These are phyloP conservation scores for Torulaspora quercuum DNA, from an alignment of 805 yeast genomes.

Conservation along the genomic window DNA sequence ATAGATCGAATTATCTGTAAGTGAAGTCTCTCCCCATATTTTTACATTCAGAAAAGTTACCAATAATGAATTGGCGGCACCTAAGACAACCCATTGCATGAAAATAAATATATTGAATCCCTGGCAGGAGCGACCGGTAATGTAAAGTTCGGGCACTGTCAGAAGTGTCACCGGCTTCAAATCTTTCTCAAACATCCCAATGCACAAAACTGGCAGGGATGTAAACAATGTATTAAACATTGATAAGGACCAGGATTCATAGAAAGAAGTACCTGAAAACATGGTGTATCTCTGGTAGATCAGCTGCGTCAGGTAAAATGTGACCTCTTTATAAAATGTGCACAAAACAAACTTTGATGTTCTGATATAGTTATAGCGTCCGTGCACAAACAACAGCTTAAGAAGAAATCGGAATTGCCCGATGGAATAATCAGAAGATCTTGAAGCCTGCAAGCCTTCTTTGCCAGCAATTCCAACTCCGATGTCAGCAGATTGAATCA, in stretches of 20 bases:
- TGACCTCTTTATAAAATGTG: constrained; percentile 90
- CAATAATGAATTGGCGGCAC: constrained; percentile 67
- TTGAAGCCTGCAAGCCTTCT: constrained; percentile 95
- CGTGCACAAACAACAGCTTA: constrained; percentile 86
- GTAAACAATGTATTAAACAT: constrained; percentile 97
- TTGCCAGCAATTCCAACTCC: constrained; percentile 97
- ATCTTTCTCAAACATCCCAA: constrained; percentile 96
- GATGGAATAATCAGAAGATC: constrained; percentile 90
- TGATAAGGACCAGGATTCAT: constrained; percentile 93
- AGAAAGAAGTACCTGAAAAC: constrained; percentile 89
- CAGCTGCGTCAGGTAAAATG: constrained; percentile 86
- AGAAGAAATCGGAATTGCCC: constrained; percentile 87
- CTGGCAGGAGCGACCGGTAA: constrained; percentile 68
- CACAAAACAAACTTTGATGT: constrained; percentile 88
- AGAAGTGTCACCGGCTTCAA: constrained; percentile 80
- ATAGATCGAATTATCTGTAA: constrained; percentile 70
- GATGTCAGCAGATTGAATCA: constrained; percentile 98
- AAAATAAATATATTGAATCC: constrained; percentile 72
- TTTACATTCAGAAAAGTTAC: constrained; percentile 63
- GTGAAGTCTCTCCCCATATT: constrained; percentile 67
- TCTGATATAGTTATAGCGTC: constrained; percentile 90
- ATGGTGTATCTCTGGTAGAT: constrained; percentile 80
- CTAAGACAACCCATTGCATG: constrained; percentile 72
- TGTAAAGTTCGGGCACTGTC: constrained; percentile 87
- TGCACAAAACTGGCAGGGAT: constrained; percentile 81